Evolutionary conservation across 352 stramenopile species (phyloP), one percentile per base, ranked within the genome.

Genomic region (Phytophthora aleatoria): DNA sequence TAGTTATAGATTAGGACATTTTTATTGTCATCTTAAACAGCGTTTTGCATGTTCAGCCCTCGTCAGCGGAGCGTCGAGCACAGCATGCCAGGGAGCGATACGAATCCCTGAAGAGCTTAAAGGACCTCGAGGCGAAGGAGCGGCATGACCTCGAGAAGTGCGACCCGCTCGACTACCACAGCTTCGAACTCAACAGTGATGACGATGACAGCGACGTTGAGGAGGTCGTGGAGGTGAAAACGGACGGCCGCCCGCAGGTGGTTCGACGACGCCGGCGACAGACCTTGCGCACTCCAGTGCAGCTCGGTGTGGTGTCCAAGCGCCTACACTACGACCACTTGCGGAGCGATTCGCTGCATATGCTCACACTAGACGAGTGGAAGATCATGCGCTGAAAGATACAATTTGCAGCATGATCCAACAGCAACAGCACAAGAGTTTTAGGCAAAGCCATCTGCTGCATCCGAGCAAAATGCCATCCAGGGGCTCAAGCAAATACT

Each of bases 341-440:
- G 28, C 77, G 76, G n/a, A 84, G 70, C 47, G 67, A 76, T 39
- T 82, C 75, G 58, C 61, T 87, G 20, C 75, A 74, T 15, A 74
- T 71, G 27, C 71, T 89, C 6, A 87, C 85, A 56, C 67, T 74
- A 57, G 75, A 79, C 65, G 77, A 89, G 54, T 89, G 80, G 80
- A 74, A 87, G 39, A 71, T 89, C 58, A 82, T 73, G 16, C 73
- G 54, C 33, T 82, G 41, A 83, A 51, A 41, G 10, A 31, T 39
- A 35, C 8, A 8, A 61, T 45, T 36, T 11, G 12, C 50, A 20
- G 15, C 49, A 56, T 48, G 49, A 56, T n/a, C 28, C 28, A 52
- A 16, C 20, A 48, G 16, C 20, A 30, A 48, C 39, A 5, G 10
- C 38, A 44, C 3, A 11, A 41, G 35, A 41, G 11, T 41, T 10